These are phyloP conservation scores for Globisporangium nagaii DNA, from an alignment of 352 stramenopile genomes.

Conservation along the genomic window DNA sequence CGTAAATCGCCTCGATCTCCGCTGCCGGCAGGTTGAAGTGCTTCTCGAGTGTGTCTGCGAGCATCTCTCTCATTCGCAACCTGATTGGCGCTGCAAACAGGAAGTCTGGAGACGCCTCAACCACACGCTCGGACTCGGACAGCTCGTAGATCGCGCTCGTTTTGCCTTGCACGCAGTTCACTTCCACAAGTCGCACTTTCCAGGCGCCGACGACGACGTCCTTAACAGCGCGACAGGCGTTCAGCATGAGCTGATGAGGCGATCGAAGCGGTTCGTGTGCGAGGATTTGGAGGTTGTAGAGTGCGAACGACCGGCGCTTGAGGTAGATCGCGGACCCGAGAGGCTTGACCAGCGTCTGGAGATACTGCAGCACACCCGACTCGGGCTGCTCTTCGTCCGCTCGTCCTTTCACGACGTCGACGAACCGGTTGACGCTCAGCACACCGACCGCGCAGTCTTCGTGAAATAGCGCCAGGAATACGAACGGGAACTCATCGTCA, in stretches of 20 bases:
- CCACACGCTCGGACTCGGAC: conserved; percentile 27
- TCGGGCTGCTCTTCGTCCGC: conserved; percentile 60
- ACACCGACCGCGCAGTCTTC: conserved; percentile 59
- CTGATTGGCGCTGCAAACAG: conserved; percentile 28
- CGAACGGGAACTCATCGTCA: conserved; percentile 28
- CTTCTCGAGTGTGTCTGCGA: conserved; percentile 32
- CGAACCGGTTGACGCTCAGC: conserved; percentile 56
- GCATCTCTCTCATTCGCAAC: conserved; percentile 40
- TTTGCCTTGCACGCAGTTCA: conserved; percentile 40
- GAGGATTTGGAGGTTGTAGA: conserved; percentile 40
- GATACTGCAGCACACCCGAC: conserved; percentile 46
- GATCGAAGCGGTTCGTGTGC: conserved; percentile 38
- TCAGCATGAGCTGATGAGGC: conserved; percentile 50
- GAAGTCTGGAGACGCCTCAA: conserved; percentile 14
- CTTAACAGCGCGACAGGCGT: conserved; percentile 32
- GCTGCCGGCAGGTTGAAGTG: conserved; percentile 16
- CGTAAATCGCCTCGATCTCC: conserved; percentile 11
- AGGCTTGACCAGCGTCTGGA: conserved; percentile 29
- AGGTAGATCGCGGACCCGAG: conserved; percentile 52
- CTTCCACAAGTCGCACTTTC: conserved; percentile 53
- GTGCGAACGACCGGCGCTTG: conserved; percentile 43
- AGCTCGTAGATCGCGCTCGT: conserved; percentile 54
- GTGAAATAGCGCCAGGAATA: conserved; percentile 63
- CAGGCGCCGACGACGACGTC: conserved; percentile 39
- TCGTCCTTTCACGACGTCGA: conserved; percentile 46